These are phyloP conservation scores for Irineochytrium annulatum DNA, from an alignment of 192 early-diverging fungal genomes.

Conservation along the genomic window DNA sequence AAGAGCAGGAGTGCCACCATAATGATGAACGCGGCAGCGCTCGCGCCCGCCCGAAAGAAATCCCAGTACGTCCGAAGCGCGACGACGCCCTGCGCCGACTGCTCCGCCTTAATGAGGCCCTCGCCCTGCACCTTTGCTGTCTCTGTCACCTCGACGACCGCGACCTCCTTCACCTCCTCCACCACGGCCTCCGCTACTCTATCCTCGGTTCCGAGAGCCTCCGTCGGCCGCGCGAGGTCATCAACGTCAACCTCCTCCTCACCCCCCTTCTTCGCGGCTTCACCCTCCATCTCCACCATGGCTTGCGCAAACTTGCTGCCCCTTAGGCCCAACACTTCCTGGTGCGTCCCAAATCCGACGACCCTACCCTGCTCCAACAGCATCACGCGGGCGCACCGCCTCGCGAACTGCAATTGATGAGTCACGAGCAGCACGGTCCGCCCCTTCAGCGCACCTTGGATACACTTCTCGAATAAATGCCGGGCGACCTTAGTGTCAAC, in stretches of 20 bases:
- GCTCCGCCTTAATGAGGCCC: conserved; percentile 12
- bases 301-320: conserved; percentile 6
- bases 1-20: conserved; percentile 34
- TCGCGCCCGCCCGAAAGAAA: conserved; percentile 38
- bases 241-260: conserved; percentile 4
- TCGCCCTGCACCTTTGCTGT: no score
- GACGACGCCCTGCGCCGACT: conserved; percentile 33
- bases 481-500: conserved; percentile 44
- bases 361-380: conserved; percentile 23
- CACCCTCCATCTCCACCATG: conserved; percentile 9
- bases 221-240: not conserved
- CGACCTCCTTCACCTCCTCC: no score
- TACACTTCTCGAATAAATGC: conserved; percentile 42
- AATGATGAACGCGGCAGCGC: conserved; percentile 7
- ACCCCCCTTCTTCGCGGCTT: not conserved
- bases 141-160: no score
- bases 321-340: conserved; percentile 5
- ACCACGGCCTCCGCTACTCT: not conserved
- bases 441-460: conserved; percentile 28
- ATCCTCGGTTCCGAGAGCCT: conserved; percentile 13
- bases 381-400: not conserved
- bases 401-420: conserved; percentile 25
- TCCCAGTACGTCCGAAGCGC: conserved; percentile 28
- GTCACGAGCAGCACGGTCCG: conserved; percentile 22
- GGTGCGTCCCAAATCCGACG: conserved; percentile 14